These are phyloP conservation scores for Emydomyces testavorans DNA, from an alignment of 2,329 filamentous ascomycete genomes.

Conservation along the genomic window DNA sequence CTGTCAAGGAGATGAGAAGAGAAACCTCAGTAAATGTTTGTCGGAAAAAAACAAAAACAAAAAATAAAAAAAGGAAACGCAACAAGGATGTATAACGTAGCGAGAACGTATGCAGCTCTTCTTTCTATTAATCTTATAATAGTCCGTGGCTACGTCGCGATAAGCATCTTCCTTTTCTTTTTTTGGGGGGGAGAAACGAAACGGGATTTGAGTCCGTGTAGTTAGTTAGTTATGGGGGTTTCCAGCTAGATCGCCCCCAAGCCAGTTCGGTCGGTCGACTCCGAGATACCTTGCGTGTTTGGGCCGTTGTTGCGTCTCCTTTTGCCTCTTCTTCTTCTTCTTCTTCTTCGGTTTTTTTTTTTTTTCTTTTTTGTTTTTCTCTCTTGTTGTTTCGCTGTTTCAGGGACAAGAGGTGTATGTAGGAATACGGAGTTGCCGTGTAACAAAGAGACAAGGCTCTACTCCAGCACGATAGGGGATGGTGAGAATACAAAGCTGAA, in stretches of 20 bases:
- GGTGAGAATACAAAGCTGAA: too few species aligned
- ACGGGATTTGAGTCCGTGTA: too few species aligned
- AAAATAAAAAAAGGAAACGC: neutral
- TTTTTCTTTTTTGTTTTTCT: neutral
- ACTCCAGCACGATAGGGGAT: too few species aligned
- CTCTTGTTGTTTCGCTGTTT: neutral
- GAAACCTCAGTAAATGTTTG: too few species aligned
- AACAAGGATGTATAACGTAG: too few species aligned
- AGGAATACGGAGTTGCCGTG: neutral
- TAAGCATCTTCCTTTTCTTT: neutral
- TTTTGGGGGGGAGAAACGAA: too few species aligned
- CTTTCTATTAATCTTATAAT: neutral
- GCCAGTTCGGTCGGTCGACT: neutral
- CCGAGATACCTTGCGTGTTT: neutral
- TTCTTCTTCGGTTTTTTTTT: neutral
- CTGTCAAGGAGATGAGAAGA: too few species aligned
- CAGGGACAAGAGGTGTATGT: neutral
- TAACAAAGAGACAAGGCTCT: too few species aligned
- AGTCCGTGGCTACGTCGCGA: neutral
- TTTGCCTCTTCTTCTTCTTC: neutral
- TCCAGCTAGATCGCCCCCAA: neutral
- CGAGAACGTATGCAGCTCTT: too few species aligned
- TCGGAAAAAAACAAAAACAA: slow-evolving; percentile 4
- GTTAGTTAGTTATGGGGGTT: neutral
- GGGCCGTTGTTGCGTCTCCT: too few species aligned